A percentile compares a stretch with the other conserved stretches of the same genome.
phyloP scores from a whole-genome alignment of 768 basidiomycete species.

The Pleurotus djamor region DNA sequence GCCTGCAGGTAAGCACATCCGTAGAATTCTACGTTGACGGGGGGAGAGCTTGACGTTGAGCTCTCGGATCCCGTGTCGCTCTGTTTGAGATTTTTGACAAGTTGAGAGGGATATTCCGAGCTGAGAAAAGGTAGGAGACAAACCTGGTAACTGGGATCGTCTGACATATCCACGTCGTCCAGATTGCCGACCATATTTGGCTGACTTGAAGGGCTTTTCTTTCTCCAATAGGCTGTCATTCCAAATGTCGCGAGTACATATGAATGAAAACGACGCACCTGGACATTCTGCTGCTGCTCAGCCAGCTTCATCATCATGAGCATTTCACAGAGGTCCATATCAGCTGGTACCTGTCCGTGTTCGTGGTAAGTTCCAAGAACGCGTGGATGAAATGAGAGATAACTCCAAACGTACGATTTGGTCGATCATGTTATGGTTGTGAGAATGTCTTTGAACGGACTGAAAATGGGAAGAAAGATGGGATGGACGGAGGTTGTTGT shows the following conservation, averaged over 20 bases:
- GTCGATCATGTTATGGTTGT: not conserved
- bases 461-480: not conserved
- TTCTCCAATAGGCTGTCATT: conserved; percentile 32
- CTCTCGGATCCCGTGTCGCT: conserved; percentile 40
- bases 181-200: conserved; percentile 24
- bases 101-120: not conserved
- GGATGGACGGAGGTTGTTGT: not conserved
- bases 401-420: not conserved
- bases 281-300: not conserved
- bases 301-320: conserved; percentile 50
- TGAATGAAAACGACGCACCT: not conserved
- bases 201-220: conserved; percentile 34
- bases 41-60: conserved; percentile 34
- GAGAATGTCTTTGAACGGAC: not conserved
- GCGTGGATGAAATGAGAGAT: not conserved
- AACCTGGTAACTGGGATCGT: conserved; percentile 44
- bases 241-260: not conserved
- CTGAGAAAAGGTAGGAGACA: conserved; percentile 6
- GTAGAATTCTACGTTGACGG: conserved; percentile 29
- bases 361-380: not conserved
- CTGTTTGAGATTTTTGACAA: conserved; percentile 19
- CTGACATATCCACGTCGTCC: conserved; percentile 38
- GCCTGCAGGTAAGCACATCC: conserved; percentile 65
- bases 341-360: conserved; percentile 13
- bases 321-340: conserved; percentile 52